Base-by-base conservation (phyloP, 176 grass and related monocot genomes). In the Puccinellia tenuiflora region DNA sequence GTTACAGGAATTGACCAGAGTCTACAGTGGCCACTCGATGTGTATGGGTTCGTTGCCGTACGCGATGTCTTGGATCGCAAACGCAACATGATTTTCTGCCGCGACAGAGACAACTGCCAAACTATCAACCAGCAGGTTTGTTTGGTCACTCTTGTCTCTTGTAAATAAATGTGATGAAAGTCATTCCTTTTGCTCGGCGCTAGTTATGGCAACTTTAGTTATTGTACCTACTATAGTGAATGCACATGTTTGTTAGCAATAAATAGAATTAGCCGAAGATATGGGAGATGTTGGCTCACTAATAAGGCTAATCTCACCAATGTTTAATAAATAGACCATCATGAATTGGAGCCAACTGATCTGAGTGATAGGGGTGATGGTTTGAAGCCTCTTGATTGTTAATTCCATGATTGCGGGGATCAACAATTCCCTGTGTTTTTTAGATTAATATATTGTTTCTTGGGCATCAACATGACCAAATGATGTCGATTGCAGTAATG, bases 251-350 rank as follows among this genome's bases (percentile, higher is more conserved):
- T 43, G 8, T 9, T n/a, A n/a, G n/a, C n/a, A n/a, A n/a, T n/a
- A 43, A 43, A 43, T 43, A 10, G n/a, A n/a, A n/a, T n/a, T n/a
- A n/a, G n/a, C n/a, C n/a, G n/a, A n/a, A n/a, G n/a, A n/a, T n/a
- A n/a, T n/a, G n/a, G n/a, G n/a, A n/a, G n/a, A n/a, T n/a, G n/a
- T n/a, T n/a, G n/a, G n/a, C n/a, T n/a, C n/a, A n/a, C n/a, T n/a
- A n/a, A n/a, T n/a, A n/a, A n/a, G n/a, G n/a, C n/a, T n/a, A 5
- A 16, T 51, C 85, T 72, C 70, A 91, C 89, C 78, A 78, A 63
- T 65, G 5, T 79, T 75, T 65, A 38, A 79, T 79, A 47, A 55
- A 77, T 64, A 38, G 24, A 73, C 46, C 24, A 40, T 21, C 53
- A 74, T 46, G 75, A 37, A 63, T 69, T 48, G 12, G 17, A 68